phyloP scores from a whole-genome alignment of 2,329 filamentous ascomycete genomes.

The Ilyonectria robusta region DNA sequence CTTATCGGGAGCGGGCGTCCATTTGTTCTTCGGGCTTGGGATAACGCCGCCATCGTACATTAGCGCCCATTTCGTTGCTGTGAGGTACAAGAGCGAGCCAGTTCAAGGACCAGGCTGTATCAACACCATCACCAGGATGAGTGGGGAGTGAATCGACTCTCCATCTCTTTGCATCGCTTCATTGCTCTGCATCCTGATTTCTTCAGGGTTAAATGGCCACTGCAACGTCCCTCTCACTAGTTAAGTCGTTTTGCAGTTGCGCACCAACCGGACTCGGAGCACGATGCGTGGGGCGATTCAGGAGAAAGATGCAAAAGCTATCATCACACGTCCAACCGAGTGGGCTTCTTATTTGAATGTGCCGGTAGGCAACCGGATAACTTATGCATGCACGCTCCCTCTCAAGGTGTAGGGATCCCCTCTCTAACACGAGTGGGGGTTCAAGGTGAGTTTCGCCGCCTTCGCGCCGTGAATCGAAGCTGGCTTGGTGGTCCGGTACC shows the following conservation, averaged over 20 bases:
- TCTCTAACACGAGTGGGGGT: conserved; percentile 30
- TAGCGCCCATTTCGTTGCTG: conserved; percentile 30
- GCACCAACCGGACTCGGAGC: conserved; percentile 10
- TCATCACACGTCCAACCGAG: conserved; percentile 26
- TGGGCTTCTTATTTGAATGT: conserved; percentile 31
- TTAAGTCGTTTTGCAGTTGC: conserved; percentile 9
- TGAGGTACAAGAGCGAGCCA: conserved; percentile 10
- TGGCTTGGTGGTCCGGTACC: conserved; percentile 12
- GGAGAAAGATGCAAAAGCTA: conserved; percentile 20
- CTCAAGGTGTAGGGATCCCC: conserved; percentile 36
- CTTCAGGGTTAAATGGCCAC: conserved; percentile 6
- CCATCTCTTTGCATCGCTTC: conserved; percentile 22
- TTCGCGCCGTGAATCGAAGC: conserved; percentile 8
- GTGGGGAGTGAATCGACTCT: conserved; percentile 35
- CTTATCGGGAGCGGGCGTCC: conserved; percentile 38
- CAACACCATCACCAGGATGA: conserved; percentile 28
- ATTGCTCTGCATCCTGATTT: conserved; percentile 9
- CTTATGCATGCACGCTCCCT: conserved; percentile 19
- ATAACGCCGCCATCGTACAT: conserved; percentile 32
- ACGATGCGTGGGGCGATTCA: conserved; percentile 26
- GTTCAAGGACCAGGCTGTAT: conserved; percentile 28
- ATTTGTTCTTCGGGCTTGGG: conserved; percentile 30
- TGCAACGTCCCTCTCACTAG: neutral
- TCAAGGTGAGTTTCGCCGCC: conserved; percentile 7
- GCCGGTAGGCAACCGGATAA: conserved; percentile 26